Evolutionary conservation across 352 stramenopile genomes (phyloP).

Genomic region (Globisporangium acanthophoron): DNA sequence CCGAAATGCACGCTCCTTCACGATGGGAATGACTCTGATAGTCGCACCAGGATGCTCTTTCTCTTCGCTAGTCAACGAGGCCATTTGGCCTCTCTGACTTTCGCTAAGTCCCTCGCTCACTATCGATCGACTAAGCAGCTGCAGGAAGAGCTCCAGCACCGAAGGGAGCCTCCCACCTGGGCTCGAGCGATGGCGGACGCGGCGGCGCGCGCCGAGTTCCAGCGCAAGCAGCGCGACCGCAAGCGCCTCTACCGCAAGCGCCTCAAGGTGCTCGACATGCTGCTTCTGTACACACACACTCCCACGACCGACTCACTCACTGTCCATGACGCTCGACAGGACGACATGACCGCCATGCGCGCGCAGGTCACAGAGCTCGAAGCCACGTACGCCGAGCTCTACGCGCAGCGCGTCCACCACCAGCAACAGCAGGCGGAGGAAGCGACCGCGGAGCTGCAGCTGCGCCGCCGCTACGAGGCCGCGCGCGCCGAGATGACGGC

Average conservation of each 20-base stretch:
- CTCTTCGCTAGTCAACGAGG: too few relatives aligned
- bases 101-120: too few relatives aligned
- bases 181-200: slow-evolving; percentile 8
- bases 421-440: neutral
- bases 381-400: slow-evolving; percentile 9
- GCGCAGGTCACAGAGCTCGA: slow-evolving; percentile 11
- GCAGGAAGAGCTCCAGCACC: too few relatives aligned
- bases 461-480: slow-evolving; percentile 2
- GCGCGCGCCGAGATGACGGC: slow-evolving; percentile 6
- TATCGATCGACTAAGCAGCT: neutral
- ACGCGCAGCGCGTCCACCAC: slow-evolving; percentile 1
- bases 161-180: too few relatives aligned
- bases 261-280: slow-evolving; percentile 3
- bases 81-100: too few relatives aligned
- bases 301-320: neutral
- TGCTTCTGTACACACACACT: neutral
- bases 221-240: slow-evolving; percentile 17
- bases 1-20: too few relatives aligned
- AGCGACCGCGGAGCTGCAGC: slow-evolving; percentile 2
- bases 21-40: too few relatives aligned
- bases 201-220: slow-evolving; percentile 10
- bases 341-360: slow-evolving; percentile 16
- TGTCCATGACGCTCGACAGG: neutral
- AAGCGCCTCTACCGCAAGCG: slow-evolving; percentile 13
- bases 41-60: too few relatives aligned